Evolutionary conservation across 768 basidiomycete species (phyloP).

Genomic region (Agrocybe praecox): DNA sequence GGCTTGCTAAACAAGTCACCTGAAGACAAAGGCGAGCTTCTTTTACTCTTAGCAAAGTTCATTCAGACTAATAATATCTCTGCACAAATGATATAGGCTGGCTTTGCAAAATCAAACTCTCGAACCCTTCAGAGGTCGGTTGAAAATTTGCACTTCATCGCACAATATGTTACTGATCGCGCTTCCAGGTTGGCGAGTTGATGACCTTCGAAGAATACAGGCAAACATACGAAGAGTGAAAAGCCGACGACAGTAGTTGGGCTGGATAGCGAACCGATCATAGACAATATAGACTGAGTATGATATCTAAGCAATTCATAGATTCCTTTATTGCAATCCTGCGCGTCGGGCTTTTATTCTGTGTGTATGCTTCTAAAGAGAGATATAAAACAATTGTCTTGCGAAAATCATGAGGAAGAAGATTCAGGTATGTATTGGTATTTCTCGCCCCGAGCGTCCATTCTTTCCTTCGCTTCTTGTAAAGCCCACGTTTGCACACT

Average conservation of each 20-base stretch:
- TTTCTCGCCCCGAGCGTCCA: conserved; percentile 93
- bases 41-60: not conserved
- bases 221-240: conserved; percentile 35
- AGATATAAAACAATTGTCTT: not conserved
- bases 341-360: not conserved
- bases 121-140: conserved; percentile 74
- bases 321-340: not conserved
- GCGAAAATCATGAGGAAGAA: conserved; percentile 21
- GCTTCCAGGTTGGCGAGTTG: conserved; percentile 63
- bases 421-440: conserved; percentile 75
- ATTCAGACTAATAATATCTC: not conserved
- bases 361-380: conserved; percentile 8
- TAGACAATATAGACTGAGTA: conserved; percentile 6
- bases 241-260: not conserved
- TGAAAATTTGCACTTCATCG: not conserved
- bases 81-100: conserved; percentile 70
- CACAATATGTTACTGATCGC: not conserved
- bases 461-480: conserved; percentile 83
- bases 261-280: not conserved
- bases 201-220: conserved; percentile 79
- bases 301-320: not conserved
- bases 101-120: conserved; percentile 91
- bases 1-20: conserved; percentile 88
- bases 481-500: conserved; percentile 95
- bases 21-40: conserved; percentile 71